Percentiles rank a stretch among this genome's conserved stretches.
phyloP scores from a whole-genome alignment of 2,329 filamentous ascomycete species.

The Fusarium annulatum region DNA sequence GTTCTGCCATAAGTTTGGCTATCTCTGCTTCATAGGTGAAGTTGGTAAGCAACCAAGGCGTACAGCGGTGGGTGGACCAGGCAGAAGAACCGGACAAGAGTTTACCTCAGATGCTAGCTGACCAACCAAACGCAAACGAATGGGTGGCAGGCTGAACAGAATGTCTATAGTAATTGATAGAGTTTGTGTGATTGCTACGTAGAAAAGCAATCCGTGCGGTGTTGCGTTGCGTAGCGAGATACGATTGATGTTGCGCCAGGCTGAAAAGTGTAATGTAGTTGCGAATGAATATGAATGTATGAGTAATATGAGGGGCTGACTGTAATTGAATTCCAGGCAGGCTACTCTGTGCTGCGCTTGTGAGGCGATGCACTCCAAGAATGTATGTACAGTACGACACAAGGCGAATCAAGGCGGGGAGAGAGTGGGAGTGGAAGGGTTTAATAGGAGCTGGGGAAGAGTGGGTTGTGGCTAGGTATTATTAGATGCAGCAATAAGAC shows the following conservation, averaged over 20 bases:
- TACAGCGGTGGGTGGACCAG: conserved; percentile 26
- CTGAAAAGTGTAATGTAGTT: conserved; percentile 32
- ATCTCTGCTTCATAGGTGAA: conserved; percentile 46
- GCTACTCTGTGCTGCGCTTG: conserved; percentile 5
- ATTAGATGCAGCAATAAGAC: conserved; percentile 14
- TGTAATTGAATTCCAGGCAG: conserved; percentile 13
- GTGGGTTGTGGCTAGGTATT: conserved; percentile 35
- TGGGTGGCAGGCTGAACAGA: conserved; percentile 26
- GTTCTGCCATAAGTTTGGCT: conserved; percentile 58
- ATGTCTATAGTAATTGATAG: conserved; percentile 8
- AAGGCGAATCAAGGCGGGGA: conserved; percentile 5
- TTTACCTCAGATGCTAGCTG: conserved; percentile 40
- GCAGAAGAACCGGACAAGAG: conserved; percentile 34
- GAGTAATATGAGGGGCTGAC: conserved; percentile 31
- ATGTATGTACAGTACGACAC: conserved; percentile 6
- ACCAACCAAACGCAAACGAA: conserved; percentile 38
- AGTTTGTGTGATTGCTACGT: conserved; percentile 25
- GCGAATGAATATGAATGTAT: conserved; percentile 26
- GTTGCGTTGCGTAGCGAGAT: conserved; percentile 29
- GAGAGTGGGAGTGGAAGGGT: conserved; percentile 24
- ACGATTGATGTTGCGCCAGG: conserved; percentile 36
- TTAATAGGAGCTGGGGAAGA: conserved; percentile 35
- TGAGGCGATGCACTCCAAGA: conserved; percentile 36
- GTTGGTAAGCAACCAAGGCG: conserved; percentile 42
- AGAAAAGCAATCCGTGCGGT: conserved; percentile 32